Evolutionary conservation across 345 rosid species (phyloP).

Genomic region (Linum usitatissimum): DNA sequence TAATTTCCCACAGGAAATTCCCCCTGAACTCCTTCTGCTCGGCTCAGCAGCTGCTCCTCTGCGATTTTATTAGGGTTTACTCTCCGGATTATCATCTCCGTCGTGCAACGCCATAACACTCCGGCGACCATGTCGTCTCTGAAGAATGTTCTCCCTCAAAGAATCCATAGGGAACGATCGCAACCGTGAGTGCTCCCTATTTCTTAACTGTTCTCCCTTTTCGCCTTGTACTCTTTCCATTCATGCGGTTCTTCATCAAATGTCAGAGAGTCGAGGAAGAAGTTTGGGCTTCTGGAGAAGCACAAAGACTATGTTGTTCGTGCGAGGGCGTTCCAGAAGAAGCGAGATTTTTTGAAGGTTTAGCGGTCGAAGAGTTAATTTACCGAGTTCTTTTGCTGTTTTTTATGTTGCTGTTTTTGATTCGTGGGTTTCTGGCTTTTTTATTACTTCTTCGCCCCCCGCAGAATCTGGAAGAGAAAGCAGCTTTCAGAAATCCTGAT

Average conservation of each 20-base stretch:
- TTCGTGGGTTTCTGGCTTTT: background rate
- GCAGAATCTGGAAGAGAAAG: constrained; percentile 75
- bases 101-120: too few species aligned
- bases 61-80: too few species aligned
- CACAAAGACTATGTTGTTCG: constrained; percentile 84
- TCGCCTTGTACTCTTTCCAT: background rate
- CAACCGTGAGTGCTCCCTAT: constrained; percentile 51
- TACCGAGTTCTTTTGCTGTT: background rate
- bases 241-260: background rate
- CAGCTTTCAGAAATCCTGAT: constrained; percentile 73
- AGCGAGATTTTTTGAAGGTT: constrained; percentile 53
- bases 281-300: constrained; percentile 72
- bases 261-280: constrained; percentile 56
- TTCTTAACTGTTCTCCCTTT: background rate
- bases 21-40: too few species aligned
- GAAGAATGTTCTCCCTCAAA: constrained; percentile 51
- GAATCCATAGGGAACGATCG: constrained; percentile 77
- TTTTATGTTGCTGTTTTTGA: background rate
- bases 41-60: too few species aligned
- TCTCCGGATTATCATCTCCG: too few species aligned
- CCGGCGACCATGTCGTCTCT: constrained; percentile 52
- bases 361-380: background rate
- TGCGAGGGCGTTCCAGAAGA: constrained; percentile 59
- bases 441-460: background rate
- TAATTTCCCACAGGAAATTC: too few species aligned